Percentiles rank a stretch among this genome's conserved stretches.
Conservation (phyloP, 1,284 basidiomycete species). For the Rhodotorula mucilaginosa region DNA sequence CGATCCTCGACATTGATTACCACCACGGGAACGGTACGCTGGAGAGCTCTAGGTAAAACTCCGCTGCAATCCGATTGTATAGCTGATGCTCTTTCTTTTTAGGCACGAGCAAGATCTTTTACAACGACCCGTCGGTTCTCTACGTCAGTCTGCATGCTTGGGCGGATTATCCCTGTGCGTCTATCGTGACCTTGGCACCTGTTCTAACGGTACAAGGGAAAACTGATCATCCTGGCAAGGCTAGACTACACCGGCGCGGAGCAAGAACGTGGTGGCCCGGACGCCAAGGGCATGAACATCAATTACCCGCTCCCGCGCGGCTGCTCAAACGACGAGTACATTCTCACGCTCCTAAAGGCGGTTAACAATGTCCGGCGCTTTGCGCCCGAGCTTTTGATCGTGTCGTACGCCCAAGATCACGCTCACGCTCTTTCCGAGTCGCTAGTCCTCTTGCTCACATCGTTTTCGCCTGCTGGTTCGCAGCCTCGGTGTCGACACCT, state of each 20-base stretch:
- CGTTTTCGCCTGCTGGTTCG: conserved; percentile 18
- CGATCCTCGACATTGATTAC: conserved; percentile 52
- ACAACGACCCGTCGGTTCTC: conserved; percentile 47
- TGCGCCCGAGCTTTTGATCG: conserved; percentile 46
- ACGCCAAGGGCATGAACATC: conserved; percentile 46
- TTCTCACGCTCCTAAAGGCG: conserved; percentile 43
- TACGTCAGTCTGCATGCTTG: conserved; percentile 51
- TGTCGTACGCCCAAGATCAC: conserved; percentile 44
- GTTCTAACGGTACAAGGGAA: background rate
- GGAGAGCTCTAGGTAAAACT: conserved; percentile 30
- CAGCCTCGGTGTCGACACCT: conserved; percentile 51
- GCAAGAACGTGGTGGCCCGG: conserved; percentile 46
- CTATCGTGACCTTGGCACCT: no score
- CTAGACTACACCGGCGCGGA: conserved; percentile 50
- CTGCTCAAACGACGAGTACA: conserved; percentile 46
- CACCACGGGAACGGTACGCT: conserved; percentile 50
- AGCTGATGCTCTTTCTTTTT: no score
- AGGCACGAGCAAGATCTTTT: conserved; percentile 47
- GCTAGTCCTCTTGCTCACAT: background rate
- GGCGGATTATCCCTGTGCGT: conserved; percentile 51
- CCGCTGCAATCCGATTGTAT: background rate
- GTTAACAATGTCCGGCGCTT: conserved; percentile 42
- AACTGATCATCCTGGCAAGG: no score
- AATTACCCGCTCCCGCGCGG: conserved; percentile 49
- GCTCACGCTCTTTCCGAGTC: background rate